Evolutionary conservation across 2,329 filamentous ascomycete genomes (phyloP).

Genomic region (Dryadomyces quercus-mongolicae): DNA sequence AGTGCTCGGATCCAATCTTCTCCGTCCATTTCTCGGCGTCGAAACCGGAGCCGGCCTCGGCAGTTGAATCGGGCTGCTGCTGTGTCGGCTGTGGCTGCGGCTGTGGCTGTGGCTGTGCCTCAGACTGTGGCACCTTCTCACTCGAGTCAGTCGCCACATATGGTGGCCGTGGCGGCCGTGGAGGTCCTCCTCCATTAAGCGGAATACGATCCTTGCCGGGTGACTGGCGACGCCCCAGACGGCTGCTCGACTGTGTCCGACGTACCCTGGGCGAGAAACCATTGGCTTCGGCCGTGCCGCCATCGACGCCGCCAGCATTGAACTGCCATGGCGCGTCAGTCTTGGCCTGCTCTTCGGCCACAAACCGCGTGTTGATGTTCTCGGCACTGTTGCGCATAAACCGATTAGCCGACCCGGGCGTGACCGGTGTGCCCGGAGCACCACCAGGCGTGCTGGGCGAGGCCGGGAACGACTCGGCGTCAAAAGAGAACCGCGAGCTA

Average conservation of each 20-base stretch:
- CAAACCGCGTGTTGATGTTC: conserved; percentile 51
- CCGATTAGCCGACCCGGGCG: conserved; percentile 6
- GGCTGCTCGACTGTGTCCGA: conserved; percentile 27
- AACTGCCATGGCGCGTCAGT: conserved; percentile 34
- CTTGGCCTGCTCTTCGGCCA: conserved; percentile 28
- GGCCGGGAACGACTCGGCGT: conserved; percentile 9
- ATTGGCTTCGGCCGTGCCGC: conserved; percentile 12
- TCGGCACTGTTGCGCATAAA: conserved; percentile 42
- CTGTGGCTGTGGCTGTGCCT: not conserved
- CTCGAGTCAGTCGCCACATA: conserved; percentile 11
- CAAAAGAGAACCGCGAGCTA: conserved; percentile 40
- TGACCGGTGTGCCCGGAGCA: conserved; percentile 21
- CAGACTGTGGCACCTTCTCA: not conserved
- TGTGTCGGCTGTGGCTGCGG: no score
- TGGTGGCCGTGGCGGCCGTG: not conserved
- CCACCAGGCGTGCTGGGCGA: not conserved
- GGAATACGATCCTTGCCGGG: conserved; percentile 7
- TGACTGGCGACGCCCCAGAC: conserved; percentile 25
- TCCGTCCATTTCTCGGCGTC: conserved; percentile 41
- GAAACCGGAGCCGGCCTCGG: conserved; percentile 25
- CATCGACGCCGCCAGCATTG: conserved; percentile 31
- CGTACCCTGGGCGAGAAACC: conserved; percentile 17
- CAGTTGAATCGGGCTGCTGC: not conserved
- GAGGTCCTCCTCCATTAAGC: not conserved
- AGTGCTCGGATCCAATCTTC: conserved; percentile 41